Conservation (phyloP, 139 green algal genomes). For the Microglena sp. region DNA sequence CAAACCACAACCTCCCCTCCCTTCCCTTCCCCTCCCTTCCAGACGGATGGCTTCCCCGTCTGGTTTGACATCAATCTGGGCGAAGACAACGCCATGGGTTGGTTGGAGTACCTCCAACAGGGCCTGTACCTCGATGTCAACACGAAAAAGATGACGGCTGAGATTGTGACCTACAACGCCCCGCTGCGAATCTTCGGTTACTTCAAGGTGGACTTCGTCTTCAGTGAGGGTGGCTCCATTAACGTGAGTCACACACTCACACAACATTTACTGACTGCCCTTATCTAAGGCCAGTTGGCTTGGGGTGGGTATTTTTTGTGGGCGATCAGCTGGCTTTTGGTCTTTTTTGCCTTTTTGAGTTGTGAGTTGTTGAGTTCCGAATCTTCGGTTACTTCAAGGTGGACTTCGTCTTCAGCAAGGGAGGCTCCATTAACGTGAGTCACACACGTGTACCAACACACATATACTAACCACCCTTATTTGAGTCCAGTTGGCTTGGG, state of each 20-base stretch:
- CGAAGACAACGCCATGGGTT: neutral
- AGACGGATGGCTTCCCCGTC: conserved; percentile 65
- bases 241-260: conserved; percentile 17
- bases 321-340: no score
- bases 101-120: conserved; percentile 22
- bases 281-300: no score
- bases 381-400: conserved; percentile 48
- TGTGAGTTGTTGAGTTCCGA: no score
- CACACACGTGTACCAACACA: no score
- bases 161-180: conserved; percentile 78
- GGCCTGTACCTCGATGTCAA: conserved; percentile 60
- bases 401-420: conserved; percentile 53
- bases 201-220: conserved; percentile 40
- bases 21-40: no score
- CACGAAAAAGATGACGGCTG: conserved; percentile 41
- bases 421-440: conserved; percentile 54
- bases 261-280: no score
- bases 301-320: conserved; percentile 1
- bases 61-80: conserved; percentile 73
- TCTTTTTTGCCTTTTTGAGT: no score
- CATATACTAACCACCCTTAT: no score
- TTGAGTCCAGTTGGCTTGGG: no score
- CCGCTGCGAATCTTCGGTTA: conserved; percentile 63
- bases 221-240: conserved; percentile 62
- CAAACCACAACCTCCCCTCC: no score